Conservation (phyloP, 495 filamentous ascomycete species). For the Aspergillus sparsus region DNA sequence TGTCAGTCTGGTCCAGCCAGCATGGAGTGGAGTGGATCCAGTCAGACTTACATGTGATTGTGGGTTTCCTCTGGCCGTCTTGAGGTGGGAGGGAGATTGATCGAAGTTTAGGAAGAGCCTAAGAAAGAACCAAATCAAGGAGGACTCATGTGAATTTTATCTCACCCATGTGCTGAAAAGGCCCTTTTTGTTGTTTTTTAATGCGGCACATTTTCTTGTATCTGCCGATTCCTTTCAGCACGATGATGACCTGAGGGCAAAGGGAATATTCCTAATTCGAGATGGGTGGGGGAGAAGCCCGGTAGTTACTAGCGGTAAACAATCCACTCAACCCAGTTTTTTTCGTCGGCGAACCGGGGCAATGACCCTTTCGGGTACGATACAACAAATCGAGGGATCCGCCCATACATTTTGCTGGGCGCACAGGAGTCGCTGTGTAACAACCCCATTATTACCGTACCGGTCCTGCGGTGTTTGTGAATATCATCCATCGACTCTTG, state of each 20-base stretch:
- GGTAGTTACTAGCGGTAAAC: not conserved
- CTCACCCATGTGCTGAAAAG: too few species aligned
- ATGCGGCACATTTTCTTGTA: too few species aligned
- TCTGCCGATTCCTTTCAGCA: too few species aligned
- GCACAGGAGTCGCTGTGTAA: too few species aligned
- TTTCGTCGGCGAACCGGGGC: not conserved
- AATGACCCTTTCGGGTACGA: not conserved
- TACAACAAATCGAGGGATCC: not conserved
- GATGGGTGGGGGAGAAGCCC: not conserved
- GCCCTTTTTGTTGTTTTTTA: too few species aligned
- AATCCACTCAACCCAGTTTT: not conserved
- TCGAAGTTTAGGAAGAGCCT: not conserved
- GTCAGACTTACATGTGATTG: constrained; percentile 13
- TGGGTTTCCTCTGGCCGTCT: not conserved
- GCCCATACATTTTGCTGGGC: not conserved
- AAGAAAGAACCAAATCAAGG: not conserved
- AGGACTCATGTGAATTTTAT: too few species aligned
- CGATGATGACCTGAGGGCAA: too few species aligned
- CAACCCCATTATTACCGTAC: too few species aligned
- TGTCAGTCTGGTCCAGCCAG: not conserved
- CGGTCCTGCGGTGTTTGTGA: too few species aligned
- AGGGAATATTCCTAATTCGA: too few species aligned
- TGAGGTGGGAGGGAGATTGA: not conserved
- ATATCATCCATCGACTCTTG: too few species aligned
- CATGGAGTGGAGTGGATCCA: constrained; percentile 2